Evolutionary conservation across 371 early-diverging fungal species (phyloP).

Genomic region (Vairimorpha ceranae): DNA sequence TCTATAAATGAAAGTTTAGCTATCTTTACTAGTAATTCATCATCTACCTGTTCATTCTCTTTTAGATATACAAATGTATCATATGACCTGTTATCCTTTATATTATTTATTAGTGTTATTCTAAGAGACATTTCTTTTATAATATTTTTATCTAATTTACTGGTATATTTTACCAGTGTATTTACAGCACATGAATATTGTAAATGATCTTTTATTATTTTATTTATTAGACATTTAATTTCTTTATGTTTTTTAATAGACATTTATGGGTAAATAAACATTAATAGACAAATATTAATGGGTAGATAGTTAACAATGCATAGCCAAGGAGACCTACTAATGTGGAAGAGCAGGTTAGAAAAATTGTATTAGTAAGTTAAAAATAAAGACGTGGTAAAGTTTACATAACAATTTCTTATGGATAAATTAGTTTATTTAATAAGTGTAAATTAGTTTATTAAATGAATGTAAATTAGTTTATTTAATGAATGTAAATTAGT

Average conservation of each 20-base stretch:
- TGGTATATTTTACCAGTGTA: neutral
- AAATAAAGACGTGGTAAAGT: no score
- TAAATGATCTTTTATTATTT: neutral
- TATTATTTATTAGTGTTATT: neutral
- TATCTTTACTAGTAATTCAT: neutral
- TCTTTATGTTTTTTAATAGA: neutral
- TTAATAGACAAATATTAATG: no score
- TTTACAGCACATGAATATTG: neutral
- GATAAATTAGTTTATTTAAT: no score
- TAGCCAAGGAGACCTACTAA: no score
- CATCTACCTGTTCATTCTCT: neutral
- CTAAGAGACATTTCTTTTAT: neutral
- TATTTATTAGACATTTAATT: neutral
- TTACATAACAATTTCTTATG: no score
- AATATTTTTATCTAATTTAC: neutral
- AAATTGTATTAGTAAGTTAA: no score
- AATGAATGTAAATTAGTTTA: no score
- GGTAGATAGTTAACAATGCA: no score
- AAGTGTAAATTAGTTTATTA: no score
- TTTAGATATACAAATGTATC: neutral
- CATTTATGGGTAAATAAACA: no score
- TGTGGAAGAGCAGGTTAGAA: no score
- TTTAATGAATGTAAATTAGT: no score
- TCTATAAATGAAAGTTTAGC: neutral
- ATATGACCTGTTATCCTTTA: neutral